Conservation (phyloP, 768 basidiomycete genomes). For the Tulasnella sp. region DNA sequence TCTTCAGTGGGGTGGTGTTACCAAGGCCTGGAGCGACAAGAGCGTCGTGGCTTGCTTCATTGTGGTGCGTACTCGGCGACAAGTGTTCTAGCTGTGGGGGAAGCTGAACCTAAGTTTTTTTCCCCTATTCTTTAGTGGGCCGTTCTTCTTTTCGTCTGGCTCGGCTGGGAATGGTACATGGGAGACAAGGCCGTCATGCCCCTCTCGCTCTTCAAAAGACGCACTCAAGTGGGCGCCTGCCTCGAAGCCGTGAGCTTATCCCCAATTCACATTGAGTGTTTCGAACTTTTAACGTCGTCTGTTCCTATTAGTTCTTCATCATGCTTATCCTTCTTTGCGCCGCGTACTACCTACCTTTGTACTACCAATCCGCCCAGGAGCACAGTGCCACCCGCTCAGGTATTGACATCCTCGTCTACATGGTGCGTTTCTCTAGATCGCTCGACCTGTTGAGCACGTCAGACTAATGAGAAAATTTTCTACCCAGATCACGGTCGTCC, state of each 20-base stretch:
- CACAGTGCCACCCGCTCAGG: conserved; percentile 45
- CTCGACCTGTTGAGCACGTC: no score
- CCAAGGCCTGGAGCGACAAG: conserved; percentile 47
- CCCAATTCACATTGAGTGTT: not conserved
- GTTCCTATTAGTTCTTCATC: conserved; percentile 36
- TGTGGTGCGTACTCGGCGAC: not conserved
- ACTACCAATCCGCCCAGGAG: conserved; percentile 41
- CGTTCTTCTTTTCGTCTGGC: conserved; percentile 41
- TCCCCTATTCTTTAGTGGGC: conserved; percentile 37
- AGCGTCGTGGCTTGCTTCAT: conserved; percentile 44
- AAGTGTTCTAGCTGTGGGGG: not conserved
- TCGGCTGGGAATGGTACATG: conserved; percentile 45
- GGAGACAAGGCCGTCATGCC: conserved; percentile 48
- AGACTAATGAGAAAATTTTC: no score
- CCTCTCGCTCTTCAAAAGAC: conserved; percentile 42
- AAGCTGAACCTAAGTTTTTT: conserved; percentile 33
- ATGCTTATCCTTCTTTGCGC: conserved; percentile 39
- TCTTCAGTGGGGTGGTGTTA: conserved; percentile 50
- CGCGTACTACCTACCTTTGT: conserved; percentile 45
- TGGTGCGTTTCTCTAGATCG: conserved; percentile 31
- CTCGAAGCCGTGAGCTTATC: conserved; percentile 37
- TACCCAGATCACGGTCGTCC: conserved; percentile 39
- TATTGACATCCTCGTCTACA: conserved; percentile 47
- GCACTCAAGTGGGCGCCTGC: conserved; percentile 42
- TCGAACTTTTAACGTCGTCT: not conserved